Evolutionary conservation across 2,329 filamentous ascomycete genomes (phyloP), one percentile per base, ranked within the genome.

Genomic region (Fusarium palustre): DNA sequence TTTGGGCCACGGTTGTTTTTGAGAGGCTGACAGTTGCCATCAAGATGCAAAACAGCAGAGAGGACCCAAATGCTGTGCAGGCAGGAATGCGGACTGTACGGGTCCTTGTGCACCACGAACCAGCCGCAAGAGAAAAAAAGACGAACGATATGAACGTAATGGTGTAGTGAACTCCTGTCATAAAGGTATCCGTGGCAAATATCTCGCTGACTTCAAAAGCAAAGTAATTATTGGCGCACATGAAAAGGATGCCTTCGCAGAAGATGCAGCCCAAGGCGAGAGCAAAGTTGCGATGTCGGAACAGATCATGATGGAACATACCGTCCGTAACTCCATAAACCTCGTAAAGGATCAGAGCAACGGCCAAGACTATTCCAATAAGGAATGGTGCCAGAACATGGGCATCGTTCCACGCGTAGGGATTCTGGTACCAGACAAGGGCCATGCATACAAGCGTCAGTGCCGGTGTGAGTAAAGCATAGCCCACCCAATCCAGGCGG

Each of bases 301-400:
- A 57, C 7, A 57, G 52, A 7, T 22, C 33, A 24, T 48, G 30
- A 11, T 59, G 52, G 30, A 59, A 59, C 41, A 59, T 59, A 22
- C 57, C 57, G 22, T 48, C 24, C 7, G 24, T 25, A 4, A 25
- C 24, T 25, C 24, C 24, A 25, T 25, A 25, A 25, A 25, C 24
- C 24, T 25, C 24, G 24, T 25, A 25, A 25, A 25, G 1, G 24
- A 25, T 25, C 3, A 25, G 24, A 25, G 24, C 24, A 25, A 25
- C 24, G 24, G 24, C 24, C 24, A 25, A 39, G 30, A 12, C 31
- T 1, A 33, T 0, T 0, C 52, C 34, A 7, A 42, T 30, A 1
- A 57, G 4, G 5, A 59, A 59, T 0, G 52, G 22, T 15, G 10
- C 57, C 2, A 34, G 9, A 3, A 57, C 34, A 7, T 59, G 52